phyloP scores from a whole-genome alignment of 768 basidiomycete species.

The Epithele typhae region DNA sequence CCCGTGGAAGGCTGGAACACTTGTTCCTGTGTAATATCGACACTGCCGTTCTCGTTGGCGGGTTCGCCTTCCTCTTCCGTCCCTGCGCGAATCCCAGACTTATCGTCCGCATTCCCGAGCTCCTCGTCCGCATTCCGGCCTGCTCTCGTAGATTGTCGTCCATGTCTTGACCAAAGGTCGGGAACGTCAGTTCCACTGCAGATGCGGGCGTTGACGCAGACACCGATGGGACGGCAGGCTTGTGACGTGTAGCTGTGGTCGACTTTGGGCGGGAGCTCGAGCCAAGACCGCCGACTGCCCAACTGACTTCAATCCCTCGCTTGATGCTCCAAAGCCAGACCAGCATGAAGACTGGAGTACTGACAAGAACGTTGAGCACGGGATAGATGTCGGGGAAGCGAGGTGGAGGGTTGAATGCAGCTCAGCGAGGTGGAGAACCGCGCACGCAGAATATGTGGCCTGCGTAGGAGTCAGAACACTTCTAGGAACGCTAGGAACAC shows the following conservation, averaged over 20 bases:
- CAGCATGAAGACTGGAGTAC: conserved; percentile 74
- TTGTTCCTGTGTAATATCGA: too few relatives aligned
- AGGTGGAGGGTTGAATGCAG: conserved; percentile 52
- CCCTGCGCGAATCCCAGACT: conserved; percentile 14
- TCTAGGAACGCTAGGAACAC: neutral
- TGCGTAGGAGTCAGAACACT: conserved; percentile 17
- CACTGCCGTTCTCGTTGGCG: conserved; percentile 1
- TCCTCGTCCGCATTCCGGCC: too few relatives aligned
- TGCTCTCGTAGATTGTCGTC: too few relatives aligned
- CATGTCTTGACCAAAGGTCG: too few relatives aligned
- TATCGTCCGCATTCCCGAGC: conserved; percentile 10
- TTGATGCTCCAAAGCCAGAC: conserved; percentile 91
- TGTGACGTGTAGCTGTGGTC: too few relatives aligned
- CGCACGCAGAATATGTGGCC: conserved; percentile 54
- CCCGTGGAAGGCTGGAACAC: too few relatives aligned
- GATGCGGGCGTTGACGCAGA: too few relatives aligned
- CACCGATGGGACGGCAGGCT: too few relatives aligned
- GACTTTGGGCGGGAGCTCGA: neutral
- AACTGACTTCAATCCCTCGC: conserved; percentile 71
- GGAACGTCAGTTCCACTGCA: too few relatives aligned
- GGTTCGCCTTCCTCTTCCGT: conserved; percentile 6
- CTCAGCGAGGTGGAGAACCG: conserved; percentile 63
- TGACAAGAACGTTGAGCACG: conserved; percentile 79
- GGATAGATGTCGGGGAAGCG: conserved; percentile 84
- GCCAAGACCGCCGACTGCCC: conserved; percentile 65